A percentile compares a stretch with the other conserved stretches of the same genome.
These are phyloP conservation scores for Trifolium dubium DNA, from an alignment of 306 rosid species.

Conservation along the genomic window DNA sequence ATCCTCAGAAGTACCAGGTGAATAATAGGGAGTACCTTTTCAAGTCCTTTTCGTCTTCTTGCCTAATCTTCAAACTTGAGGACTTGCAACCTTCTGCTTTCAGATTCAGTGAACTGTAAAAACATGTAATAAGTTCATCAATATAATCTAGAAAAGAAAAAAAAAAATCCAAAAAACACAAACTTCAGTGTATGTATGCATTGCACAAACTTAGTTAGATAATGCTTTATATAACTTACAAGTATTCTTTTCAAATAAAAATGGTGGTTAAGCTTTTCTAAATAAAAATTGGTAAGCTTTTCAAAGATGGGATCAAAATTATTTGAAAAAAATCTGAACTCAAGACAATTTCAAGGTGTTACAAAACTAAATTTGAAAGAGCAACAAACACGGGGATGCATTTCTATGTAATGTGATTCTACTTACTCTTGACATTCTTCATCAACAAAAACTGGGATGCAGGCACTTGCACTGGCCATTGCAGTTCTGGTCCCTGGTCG, in stretches of 20 bases:
- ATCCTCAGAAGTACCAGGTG: not conserved
- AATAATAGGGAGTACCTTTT: conserved; percentile 56
- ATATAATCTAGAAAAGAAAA: not conserved
- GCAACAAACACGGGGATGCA: not conserved
- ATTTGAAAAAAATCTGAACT: not conserved
- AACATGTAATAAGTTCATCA: conserved; percentile 30
- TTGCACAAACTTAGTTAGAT: too few relatives aligned
- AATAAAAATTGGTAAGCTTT: not conserved
- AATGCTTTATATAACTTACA: not conserved
- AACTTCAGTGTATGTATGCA: not conserved
- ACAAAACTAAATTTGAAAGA: not conserved
- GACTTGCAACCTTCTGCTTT: conserved; percentile 48
- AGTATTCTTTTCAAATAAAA: not conserved
- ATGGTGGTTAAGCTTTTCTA: not conserved
- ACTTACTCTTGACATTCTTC: conserved; percentile 84
- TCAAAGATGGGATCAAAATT: not conserved
- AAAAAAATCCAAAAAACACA: conserved; percentile 9
- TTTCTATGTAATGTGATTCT: conserved; percentile 4
- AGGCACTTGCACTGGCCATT: conserved; percentile 52
- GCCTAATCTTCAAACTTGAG: conserved; percentile 58
- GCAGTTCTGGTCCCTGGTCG: conserved; percentile 58
- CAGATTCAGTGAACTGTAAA: conserved; percentile 46
- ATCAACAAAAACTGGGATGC: conserved; percentile 81
- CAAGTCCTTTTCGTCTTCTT: conserved; percentile 56
- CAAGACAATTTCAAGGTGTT: not conserved